A percentile compares a stretch with the other conserved stretches of the same genome.
These are phyloP conservation scores for Calycina herbarum DNA, from an alignment of 2,329 filamentous ascomycete genomes.

Conservation along the genomic window DNA sequence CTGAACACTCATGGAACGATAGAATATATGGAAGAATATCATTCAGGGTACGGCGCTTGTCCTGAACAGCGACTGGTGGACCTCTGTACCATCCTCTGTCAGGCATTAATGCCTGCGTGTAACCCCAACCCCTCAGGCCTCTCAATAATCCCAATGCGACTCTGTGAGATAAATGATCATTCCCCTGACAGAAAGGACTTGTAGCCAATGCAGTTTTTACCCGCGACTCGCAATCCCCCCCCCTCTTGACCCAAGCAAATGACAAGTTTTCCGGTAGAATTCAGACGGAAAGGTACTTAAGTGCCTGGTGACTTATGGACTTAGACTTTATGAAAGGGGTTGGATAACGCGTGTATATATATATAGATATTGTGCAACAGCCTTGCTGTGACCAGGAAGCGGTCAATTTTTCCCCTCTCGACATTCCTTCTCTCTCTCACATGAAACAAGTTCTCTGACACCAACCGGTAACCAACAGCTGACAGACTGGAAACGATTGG, in stretches of 20 bases:
- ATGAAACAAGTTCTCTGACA: neutral
- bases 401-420: neutral
- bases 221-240: too few relatives aligned
- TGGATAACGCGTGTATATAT: neutral
- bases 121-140: neutral
- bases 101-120: neutral
- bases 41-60: neutral
- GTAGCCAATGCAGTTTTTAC: too few relatives aligned
- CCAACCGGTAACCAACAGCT: neutral
- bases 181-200: too few relatives aligned
- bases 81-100: neutral
- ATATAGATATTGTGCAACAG: neutral
- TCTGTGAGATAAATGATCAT: too few relatives aligned
- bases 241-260: neutral
- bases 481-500: neutral
- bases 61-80: neutral
- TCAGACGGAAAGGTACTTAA: neutral
- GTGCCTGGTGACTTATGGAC: too few relatives aligned
- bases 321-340: neutral
- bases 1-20: neutral
- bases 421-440: neutral
- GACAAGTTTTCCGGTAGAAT: neutral
- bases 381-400: neutral
- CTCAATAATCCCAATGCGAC: too few relatives aligned
- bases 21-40: neutral